phyloP scores from a whole-genome alignment of 306 rosid genomes.

The Cajanus cajan region DNA sequence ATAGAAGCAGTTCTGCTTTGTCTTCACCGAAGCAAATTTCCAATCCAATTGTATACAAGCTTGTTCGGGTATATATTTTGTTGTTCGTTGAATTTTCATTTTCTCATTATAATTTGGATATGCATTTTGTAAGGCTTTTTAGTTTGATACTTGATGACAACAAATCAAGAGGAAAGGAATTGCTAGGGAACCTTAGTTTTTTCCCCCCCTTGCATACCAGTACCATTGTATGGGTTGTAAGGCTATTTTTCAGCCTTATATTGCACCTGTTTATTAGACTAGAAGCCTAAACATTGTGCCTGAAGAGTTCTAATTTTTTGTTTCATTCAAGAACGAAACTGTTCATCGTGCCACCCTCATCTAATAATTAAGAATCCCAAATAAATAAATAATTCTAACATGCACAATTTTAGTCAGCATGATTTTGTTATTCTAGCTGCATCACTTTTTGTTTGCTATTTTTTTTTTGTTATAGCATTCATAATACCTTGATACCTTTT shows the following conservation, averaged over 20 bases:
- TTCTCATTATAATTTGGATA: constrained; percentile 24
- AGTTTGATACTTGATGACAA: constrained; percentile 4
- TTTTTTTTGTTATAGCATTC: neutral
- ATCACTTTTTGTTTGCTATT: constrained; percentile 2
- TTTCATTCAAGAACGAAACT: neutral
- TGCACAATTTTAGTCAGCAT: constrained; percentile 12
- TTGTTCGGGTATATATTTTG: constrained; percentile 71
- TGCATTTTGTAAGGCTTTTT: constrained; percentile 1
- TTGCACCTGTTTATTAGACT: neutral
- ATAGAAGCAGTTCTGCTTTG: constrained; percentile 54
- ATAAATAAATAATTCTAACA: neutral
- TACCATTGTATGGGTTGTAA: neutral
- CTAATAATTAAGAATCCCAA: neutral
- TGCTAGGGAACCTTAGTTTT: neutral
- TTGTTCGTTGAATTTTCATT: neutral
- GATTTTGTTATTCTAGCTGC: constrained; percentile 17
- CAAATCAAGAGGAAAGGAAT: constrained; percentile 22
- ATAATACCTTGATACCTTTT: constrained; percentile 1
- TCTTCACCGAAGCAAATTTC: constrained; percentile 69
- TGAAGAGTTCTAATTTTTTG: neutral
- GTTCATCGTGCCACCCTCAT: neutral
- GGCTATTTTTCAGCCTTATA: neutral
- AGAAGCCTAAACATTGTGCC: neutral
- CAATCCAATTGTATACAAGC: constrained; percentile 95
- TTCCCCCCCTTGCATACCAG: neutral